Conservation (phyloP, 768 basidiomycete species). For the Trametes maxima region DNA sequence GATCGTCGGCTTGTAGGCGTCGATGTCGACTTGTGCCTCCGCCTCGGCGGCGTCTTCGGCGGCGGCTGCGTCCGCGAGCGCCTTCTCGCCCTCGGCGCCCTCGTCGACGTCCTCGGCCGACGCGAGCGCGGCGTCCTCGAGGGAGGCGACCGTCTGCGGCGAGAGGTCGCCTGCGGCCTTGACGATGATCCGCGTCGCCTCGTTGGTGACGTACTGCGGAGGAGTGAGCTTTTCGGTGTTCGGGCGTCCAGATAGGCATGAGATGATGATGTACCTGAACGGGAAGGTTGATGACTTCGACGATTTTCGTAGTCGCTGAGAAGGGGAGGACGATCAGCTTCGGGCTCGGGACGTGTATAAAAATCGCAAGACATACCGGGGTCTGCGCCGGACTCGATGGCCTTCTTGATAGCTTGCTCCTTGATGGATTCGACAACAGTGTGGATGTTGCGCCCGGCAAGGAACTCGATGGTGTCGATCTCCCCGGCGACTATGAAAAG, state of each 20-base stretch:
- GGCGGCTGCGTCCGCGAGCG: neutral
- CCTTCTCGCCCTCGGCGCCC: conserved; percentile 19
- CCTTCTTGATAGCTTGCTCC: conserved; percentile 32
- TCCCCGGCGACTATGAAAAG: conserved; percentile 28
- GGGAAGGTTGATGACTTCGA: conserved; percentile 59
- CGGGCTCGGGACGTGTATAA: conserved; percentile 12
- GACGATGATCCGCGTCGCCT: conserved; percentile 57
- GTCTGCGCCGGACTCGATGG: conserved; percentile 39
- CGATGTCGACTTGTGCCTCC: conserved; percentile 20
- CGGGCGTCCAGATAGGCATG: neutral
- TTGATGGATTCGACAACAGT: conserved; percentile 39
- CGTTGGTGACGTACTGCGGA: conserved; percentile 51
- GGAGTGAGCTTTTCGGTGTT: neutral
- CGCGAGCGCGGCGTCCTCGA: neutral
- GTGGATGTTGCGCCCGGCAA: conserved; percentile 32
- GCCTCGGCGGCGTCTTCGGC: neutral
- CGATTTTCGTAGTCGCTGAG: conserved; percentile 45
- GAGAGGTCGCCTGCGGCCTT: conserved; percentile 61
- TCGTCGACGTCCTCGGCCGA: conserved; percentile 1
- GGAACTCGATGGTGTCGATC: conserved; percentile 42
- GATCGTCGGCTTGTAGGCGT: conserved; percentile 29
- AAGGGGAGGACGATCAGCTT: neutral
- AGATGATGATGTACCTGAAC: conserved; percentile 40
- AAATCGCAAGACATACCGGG: conserved; percentile 29
- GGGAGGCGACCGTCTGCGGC: conserved; percentile 7